These are phyloP conservation scores for Phyllosticta ampelicida DNA, from an alignment of 2,329 filamentous ascomycete species.

Conservation along the genomic window DNA sequence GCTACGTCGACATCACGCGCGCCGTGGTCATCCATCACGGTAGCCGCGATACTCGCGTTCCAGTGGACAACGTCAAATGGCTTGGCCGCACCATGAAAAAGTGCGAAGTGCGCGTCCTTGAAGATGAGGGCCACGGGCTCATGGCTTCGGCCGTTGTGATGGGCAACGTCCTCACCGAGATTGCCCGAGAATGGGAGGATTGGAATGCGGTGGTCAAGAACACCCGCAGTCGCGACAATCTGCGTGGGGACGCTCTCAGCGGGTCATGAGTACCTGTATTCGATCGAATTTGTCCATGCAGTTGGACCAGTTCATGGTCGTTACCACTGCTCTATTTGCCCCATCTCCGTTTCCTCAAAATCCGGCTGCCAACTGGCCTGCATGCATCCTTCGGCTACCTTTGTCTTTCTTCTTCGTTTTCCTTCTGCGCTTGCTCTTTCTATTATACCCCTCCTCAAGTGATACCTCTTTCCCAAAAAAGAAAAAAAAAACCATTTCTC, in stretches of 20 bases:
- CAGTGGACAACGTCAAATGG: slow-evolving; percentile 92
- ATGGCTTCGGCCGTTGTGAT: slow-evolving; percentile 94
- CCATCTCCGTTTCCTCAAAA: neutral
- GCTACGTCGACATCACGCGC: slow-evolving; percentile 90
- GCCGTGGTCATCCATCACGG: slow-evolving; percentile 92
- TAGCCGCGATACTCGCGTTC: slow-evolving; percentile 78
- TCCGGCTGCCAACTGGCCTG: neutral
- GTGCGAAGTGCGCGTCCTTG: slow-evolving; percentile 82
- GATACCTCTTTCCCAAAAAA: neutral
- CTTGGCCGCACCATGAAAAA: slow-evolving; percentile 85
- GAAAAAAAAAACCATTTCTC: too few species aligned
- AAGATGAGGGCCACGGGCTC: slow-evolving; percentile 85
- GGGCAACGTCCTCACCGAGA: slow-evolving; percentile 89
- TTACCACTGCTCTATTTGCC: neutral
- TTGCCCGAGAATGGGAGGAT: slow-evolving; percentile 71
- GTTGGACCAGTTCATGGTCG: neutral
- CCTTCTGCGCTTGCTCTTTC: neutral
- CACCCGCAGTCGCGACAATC: slow-evolving; percentile 6
- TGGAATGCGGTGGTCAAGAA: slow-evolving; percentile 22
- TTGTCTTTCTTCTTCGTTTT: neutral
- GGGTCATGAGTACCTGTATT: neutral
- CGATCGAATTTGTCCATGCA: neutral
- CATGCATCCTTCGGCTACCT: neutral
- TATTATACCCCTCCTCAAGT: neutral
- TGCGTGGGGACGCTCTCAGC: slow-evolving; percentile 1